Evolutionary conservation across 306 rosid species (phyloP), one percentile per base, ranked within the genome.

Genomic region (Luffa acutangula): DNA sequence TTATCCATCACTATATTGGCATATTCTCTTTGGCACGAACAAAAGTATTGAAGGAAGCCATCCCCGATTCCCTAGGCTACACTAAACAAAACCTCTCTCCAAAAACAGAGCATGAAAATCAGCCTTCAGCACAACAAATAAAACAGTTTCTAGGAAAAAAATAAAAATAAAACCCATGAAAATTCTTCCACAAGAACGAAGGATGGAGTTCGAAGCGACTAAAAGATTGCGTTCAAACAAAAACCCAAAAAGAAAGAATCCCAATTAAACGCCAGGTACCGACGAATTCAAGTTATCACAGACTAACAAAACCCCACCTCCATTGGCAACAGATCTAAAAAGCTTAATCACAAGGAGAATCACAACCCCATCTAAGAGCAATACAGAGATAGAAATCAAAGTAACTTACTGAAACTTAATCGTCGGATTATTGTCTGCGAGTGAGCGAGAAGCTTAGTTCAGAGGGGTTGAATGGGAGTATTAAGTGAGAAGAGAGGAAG

Each of bases 391-490:
- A 56, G 77, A 69, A 14, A 25, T 0, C 46, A 20, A 58, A 0
- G 25, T 21, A 54, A 79, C 78, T 58, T 79, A 79, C 82, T 57
- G n/a, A 69, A 20, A 18, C 4, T 15, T 25, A 45, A 62, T 54
- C 34, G 72, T 21, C 13, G 78, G 43, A 46, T 53, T 25, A 31
- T 1, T 49, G 6, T 46, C 20, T 15, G 46, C 3, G 58, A 31
- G 73, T 3, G 70, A 41, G 60, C 9, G 52, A 54, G 20, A 80
- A 81, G 80, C n/a, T 75, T 17, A 51, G 57, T 67, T 39, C 42
- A 12, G 62, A 52, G 83, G 82, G 81, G 69, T 77, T 83, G 70
- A 79, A 83, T 34, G 86, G 5, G 84, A 75, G 43, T 6, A 6
- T 21, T 21, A 20, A 1, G 42, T 11, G 11, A 11, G 17, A 33